A percentile compares a stretch with the other conserved stretches of the same genome.
Evolutionary conservation across 1,284 basidiomycete genomes (phyloP).

Genomic region (Amylostereum chailletii): DNA sequence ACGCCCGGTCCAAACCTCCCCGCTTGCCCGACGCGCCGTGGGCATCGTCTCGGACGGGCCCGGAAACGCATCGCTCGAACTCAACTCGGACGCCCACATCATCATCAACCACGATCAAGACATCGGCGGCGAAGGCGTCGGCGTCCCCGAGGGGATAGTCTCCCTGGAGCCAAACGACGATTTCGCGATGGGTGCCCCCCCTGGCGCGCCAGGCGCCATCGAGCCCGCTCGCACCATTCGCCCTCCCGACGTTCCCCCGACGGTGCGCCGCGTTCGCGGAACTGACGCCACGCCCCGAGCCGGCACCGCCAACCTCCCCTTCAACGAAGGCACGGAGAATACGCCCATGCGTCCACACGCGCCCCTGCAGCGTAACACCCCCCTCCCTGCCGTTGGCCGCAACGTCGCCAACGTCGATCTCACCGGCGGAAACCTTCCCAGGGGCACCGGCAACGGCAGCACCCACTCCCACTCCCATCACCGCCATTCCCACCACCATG

Average conservation of each 20-base stretch:
- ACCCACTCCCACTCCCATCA: conserved; percentile 11
- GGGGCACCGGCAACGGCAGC: conserved; percentile 1
- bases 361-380: conserved; percentile 11
- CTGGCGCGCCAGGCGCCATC: conserved; percentile 72
- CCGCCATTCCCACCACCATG: conserved; percentile 26
- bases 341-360: conserved; percentile 12
- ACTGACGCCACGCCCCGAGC: conserved; percentile 25
- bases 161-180: conserved; percentile 67
- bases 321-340: conserved; percentile 7
- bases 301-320: conserved; percentile 25
- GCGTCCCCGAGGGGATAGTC: conserved; percentile 65
- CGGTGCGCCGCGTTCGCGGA: conserved; percentile 12
- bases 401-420: too few species aligned
- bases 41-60: conserved; percentile 52
- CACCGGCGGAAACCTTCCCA: neutral
- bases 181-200: conserved; percentile 80
- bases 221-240: conserved; percentile 25
- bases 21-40: conserved; percentile 38
- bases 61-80: conserved; percentile 31
- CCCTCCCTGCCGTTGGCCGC: conserved; percentile 7
- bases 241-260: conserved; percentile 18
- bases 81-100: conserved; percentile 52
- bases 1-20: conserved; percentile 21
- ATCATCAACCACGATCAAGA: conserved; percentile 53
- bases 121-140: conserved; percentile 36